A percentile compares a stretch with the other conserved stretches of the same genome.
phyloP scores from a whole-genome alignment of 345 rosid genomes.

The Turnera subulata region DNA sequence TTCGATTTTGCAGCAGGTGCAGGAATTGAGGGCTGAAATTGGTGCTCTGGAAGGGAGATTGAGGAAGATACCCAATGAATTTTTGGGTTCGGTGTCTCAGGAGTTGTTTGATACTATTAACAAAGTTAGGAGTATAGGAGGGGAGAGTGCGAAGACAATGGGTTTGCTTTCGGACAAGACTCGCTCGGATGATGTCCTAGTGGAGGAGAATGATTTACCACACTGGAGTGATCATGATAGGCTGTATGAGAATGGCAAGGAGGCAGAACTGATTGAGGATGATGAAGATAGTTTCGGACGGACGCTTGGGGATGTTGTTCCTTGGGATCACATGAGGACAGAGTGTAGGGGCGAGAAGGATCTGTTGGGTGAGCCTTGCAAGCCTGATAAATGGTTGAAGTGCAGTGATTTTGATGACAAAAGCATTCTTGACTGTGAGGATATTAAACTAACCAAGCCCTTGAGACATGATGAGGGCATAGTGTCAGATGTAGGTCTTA shows the following conservation, averaged over 20 bases:
- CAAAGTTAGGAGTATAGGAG: constrained; percentile 74
- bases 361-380: constrained; percentile 70
- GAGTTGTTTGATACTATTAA: constrained; percentile 65
- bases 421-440: constrained; percentile 86
- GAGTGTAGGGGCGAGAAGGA: constrained; percentile 70
- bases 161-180: constrained; percentile 54
- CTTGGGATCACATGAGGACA: constrained; percentile 76
- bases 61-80: constrained; percentile 51
- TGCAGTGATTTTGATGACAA: constrained; percentile 89
- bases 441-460: constrained; percentile 83
- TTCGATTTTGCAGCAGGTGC: constrained; percentile 70
- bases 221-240: constrained; percentile 79
- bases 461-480: constrained; percentile 73
- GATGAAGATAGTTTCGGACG: constrained; percentile 89
- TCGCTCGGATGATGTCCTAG: constrained; percentile 61
- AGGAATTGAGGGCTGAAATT: constrained; percentile 67
- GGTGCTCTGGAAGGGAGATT: constrained; percentile 68
- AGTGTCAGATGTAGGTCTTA: constrained; percentile 83
- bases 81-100: constrained; percentile 63
- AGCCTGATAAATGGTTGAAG: constrained; percentile 86
- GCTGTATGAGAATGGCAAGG: constrained; percentile 73
- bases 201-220: constrained; percentile 73
- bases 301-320: constrained; percentile 86
- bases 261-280: constrained; percentile 72
- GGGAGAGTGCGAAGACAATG: constrained; percentile 53